phyloP scores from a whole-genome alignment of 2,329 filamentous ascomycete species.

The Hypoxylon sp. region DNA sequence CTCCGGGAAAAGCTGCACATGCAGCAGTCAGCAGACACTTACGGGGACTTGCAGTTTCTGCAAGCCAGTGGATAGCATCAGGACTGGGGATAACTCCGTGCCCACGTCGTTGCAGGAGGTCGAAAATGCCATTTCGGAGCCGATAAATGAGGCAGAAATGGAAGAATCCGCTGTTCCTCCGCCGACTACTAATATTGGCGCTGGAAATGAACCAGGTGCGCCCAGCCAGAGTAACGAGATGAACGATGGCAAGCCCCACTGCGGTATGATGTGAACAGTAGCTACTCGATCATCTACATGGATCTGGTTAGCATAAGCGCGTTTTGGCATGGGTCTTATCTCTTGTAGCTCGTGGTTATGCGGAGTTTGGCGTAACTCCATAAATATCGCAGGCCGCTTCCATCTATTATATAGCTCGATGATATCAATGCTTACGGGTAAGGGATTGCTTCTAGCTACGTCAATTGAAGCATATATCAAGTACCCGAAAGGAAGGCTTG shows the following conservation, averaged over 20 bases:
- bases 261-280: slow-evolving; percentile 1
- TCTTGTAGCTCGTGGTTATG: not conserved
- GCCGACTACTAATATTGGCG: not conserved
- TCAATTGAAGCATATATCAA: not conserved
- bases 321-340: not conserved
- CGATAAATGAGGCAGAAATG: not conserved
- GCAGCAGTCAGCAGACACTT: slow-evolving; percentile 19
- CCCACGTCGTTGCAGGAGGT: slow-evolving; percentile 26
- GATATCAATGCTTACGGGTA: too few relatives aligned
- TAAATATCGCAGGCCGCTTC: not conserved
- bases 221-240: not conserved
- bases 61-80: not conserved
- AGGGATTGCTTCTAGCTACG: not conserved
- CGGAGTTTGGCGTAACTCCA: not conserved
- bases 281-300: not conserved
- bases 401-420: not conserved
- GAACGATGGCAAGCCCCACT: not conserved
- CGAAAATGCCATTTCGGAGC: slow-evolving; percentile 20
- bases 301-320: not conserved
- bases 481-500: not conserved
- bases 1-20: slow-evolving; percentile 9
- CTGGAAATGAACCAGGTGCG: not conserved
- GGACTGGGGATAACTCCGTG: not conserved
- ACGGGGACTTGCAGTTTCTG: slow-evolving; percentile 7
- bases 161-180: not conserved